These are phyloP conservation scores for Bjerkandera adusta DNA, from an alignment of 1,284 basidiomycete species.

Conservation along the genomic window DNA sequence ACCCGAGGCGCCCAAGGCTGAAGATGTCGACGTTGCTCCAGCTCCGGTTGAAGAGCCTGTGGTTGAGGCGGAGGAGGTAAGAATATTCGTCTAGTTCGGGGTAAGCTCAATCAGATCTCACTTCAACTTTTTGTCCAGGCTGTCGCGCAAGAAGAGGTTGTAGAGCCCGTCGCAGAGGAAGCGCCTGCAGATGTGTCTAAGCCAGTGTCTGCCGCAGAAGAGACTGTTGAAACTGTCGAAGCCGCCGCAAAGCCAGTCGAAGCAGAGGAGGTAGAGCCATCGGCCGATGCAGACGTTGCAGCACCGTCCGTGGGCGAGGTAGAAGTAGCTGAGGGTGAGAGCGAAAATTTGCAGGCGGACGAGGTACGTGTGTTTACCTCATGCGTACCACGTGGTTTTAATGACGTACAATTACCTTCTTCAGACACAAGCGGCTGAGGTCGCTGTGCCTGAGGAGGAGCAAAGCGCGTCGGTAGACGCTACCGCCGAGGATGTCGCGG, in stretches of 20 bases:
- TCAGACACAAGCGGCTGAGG: neutral
- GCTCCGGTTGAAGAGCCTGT: neutral
- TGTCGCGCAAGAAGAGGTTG: neutral
- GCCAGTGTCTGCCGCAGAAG: neutral
- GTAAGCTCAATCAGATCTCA: too few relatives aligned
- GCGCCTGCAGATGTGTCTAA: neutral
- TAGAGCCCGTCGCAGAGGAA: neutral
- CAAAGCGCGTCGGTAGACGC: neutral
- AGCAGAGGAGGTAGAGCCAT: neutral
- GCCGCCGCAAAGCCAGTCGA: neutral
- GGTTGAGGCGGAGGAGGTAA: constrained; percentile 1
- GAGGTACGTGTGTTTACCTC: constrained; percentile 2
- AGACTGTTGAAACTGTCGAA: neutral
- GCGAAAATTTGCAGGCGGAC: too few relatives aligned
- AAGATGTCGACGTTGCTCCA: neutral
- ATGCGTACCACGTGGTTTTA: constrained; percentile 3
- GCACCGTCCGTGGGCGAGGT: too few relatives aligned
- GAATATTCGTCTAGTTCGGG: too few relatives aligned
- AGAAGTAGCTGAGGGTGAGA: too few relatives aligned
- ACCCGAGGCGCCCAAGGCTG: neutral
- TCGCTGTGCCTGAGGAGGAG: neutral
- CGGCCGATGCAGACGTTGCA: too few relatives aligned
- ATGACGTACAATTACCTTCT: neutral
- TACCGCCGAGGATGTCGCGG: constrained; percentile 1
- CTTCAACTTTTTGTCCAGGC: neutral